phyloP scores from a whole-genome alignment of 768 basidiomycete genomes.

The Termitomyces sp. region DNA sequence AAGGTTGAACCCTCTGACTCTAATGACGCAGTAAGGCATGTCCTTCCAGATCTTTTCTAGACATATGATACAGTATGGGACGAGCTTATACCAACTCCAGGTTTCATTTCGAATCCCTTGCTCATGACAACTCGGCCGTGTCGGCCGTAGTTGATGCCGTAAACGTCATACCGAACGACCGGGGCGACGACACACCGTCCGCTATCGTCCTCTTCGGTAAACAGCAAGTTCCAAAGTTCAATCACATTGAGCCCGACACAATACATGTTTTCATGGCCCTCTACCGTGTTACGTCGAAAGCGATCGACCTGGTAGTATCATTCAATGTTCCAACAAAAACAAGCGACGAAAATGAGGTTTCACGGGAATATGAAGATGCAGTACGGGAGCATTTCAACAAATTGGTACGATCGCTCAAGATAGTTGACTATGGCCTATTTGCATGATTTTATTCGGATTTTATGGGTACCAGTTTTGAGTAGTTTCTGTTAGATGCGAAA shows the following conservation, averaged over 20 bases:
- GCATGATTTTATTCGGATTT: slow-evolving; percentile 31
- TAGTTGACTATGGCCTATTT: slow-evolving; percentile 72
- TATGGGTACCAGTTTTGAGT: not conserved
- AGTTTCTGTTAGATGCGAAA: not conserved
- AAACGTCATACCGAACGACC: slow-evolving; percentile 34
- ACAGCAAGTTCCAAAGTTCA: slow-evolving; percentile 79
- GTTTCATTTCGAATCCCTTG: slow-evolving; percentile 87
- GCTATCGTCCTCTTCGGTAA: slow-evolving; percentile 63
- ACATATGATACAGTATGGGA: not conserved
- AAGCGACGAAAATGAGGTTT: slow-evolving; percentile 40
- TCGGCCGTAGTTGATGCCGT: slow-evolving; percentile 43
- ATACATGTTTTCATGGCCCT: slow-evolving; percentile 80
- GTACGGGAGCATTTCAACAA: slow-evolving; percentile 48
- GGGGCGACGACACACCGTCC: slow-evolving; percentile 49
- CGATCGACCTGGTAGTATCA: slow-evolving; percentile 79
- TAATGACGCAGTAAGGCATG: slow-evolving; percentile 60
- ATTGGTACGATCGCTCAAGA: slow-evolving; percentile 56
- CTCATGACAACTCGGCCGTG: slow-evolving; percentile 82
- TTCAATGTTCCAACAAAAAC: slow-evolving; percentile 71
- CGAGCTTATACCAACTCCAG: slow-evolving; percentile 37
- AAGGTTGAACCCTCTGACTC: slow-evolving; percentile 57
- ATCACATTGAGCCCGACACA: slow-evolving; percentile 52
- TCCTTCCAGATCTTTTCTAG: not conserved
- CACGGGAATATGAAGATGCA: slow-evolving; percentile 29
- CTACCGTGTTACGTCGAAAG: slow-evolving; percentile 69